Conservation (phyloP, 2,329 filamentous ascomycete species). For the Phyllosticta citrichinensis region DNA sequence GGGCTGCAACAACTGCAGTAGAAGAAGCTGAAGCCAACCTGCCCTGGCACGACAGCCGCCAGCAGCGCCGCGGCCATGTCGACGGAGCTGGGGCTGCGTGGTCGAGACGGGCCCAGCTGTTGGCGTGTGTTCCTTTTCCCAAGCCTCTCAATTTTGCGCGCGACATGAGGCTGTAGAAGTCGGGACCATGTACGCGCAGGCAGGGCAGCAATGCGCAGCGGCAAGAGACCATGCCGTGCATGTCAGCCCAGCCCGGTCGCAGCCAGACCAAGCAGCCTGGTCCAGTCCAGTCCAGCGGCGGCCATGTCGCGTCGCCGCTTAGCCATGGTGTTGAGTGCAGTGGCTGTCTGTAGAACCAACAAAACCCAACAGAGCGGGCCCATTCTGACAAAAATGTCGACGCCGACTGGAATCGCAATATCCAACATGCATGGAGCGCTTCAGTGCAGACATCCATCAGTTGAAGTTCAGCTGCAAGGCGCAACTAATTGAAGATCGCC, state of each 20-base stretch:
- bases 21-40: neutral
- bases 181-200: neutral
- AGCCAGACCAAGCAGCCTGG: too few species aligned
- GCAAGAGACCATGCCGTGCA: neutral
- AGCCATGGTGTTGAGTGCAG: too few species aligned
- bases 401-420: too few species aligned
- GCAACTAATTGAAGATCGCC: neutral
- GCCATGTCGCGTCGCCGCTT: too few species aligned
- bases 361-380: too few species aligned
- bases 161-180: neutral
- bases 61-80: neutral
- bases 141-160: neutral
- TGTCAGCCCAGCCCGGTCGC: neutral
- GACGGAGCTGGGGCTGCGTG: too few species aligned
- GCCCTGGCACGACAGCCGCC: slow-evolving; percentile 5
- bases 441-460: neutral
- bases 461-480: neutral
- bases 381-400: too few species aligned
- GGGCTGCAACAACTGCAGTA: too few species aligned
- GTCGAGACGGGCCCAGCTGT: too few species aligned
- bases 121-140: neutral
- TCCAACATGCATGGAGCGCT: too few species aligned
- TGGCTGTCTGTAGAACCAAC: too few species aligned
- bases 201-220: neutral
- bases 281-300: too few species aligned